These are phyloP conservation scores for Sistotremastrum niveocremeum DNA, from an alignment of 768 basidiomycete species.

Conservation along the genomic window DNA sequence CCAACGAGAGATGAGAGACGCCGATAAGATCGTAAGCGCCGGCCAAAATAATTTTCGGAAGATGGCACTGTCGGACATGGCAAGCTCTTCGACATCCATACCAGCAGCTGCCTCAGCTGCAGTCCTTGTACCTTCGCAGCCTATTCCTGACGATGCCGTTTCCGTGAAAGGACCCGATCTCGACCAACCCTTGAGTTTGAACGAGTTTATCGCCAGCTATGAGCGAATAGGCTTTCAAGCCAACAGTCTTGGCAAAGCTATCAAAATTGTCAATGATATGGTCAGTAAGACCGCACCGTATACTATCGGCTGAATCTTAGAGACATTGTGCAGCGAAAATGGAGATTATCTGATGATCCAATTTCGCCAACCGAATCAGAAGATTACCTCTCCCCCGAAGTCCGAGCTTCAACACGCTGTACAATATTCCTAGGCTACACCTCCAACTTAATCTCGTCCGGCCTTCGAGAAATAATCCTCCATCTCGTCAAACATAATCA, in stretches of 20 bases:
- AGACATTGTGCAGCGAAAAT: conserved; percentile 45
- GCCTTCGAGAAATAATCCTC: conserved; percentile 82
- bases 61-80: background rate
- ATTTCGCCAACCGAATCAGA: conserved; percentile 57
- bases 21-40: no score
- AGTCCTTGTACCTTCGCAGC: conserved; percentile 64
- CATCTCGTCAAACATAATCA: conserved; percentile 91
- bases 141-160: conserved; percentile 48
- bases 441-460: conserved; percentile 96
- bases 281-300: conserved; percentile 25
- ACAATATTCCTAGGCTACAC: conserved; percentile 95
- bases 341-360: conserved; percentile 83
- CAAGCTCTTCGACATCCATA: conserved; percentile 16
- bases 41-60: no score
- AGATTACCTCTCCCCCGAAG: conserved; percentile 39
- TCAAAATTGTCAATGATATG: conserved; percentile 89
- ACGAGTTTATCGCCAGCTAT: conserved; percentile 63
- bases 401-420: conserved; percentile 62
- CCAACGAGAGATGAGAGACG: no score
- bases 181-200: conserved; percentile 49
- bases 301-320: background rate
- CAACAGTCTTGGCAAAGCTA: conserved; percentile 79
- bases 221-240: conserved; percentile 95
- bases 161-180: conserved; percentile 84
- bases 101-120: conserved; percentile 57